Evolutionary conservation across 1,139 yeast genomes (phyloP).

Genomic region (Yamadazyma triangularis): DNA sequence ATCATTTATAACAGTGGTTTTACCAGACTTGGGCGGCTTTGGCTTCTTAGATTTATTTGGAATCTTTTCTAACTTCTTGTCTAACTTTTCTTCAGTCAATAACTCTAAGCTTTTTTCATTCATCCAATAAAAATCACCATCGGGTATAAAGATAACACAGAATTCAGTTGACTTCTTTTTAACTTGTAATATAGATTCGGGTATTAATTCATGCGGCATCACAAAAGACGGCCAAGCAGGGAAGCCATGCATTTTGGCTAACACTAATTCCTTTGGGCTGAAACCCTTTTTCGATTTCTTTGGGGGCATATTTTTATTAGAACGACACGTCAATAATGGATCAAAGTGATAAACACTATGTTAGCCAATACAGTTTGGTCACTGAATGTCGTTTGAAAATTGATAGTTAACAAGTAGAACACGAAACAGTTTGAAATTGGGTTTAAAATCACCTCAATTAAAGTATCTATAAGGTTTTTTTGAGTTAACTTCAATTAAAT

Average conservation of each 20-base stretch:
- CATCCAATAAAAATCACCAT: slow-evolving; percentile 47
- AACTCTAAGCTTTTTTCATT: slow-evolving; percentile 34
- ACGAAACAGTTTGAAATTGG: too few species aligned
- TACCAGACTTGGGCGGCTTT: slow-evolving; percentile 21
- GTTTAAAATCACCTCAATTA: too few species aligned
- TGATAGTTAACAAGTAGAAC: too few species aligned
- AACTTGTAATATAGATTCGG: slow-evolving; percentile 32
- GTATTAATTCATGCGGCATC: slow-evolving; percentile 38
- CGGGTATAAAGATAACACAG: slow-evolving; percentile 47
- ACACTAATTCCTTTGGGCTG: slow-evolving; percentile 34
- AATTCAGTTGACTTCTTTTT: slow-evolving; percentile 36
- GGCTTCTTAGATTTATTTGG: slow-evolving; percentile 17
- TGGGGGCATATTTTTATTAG: too few species aligned
- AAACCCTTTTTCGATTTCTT: slow-evolving; percentile 17
- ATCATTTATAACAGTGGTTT: slow-evolving; percentile 31
- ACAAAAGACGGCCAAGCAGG: slow-evolving; percentile 50
- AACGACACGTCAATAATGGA: too few species aligned
- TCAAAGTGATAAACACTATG: too few species aligned
- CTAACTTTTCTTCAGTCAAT: slow-evolving; percentile 26
- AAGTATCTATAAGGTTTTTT: too few species aligned
- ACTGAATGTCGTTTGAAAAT: too few species aligned
- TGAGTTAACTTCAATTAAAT: too few species aligned
- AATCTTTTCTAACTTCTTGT: slow-evolving; percentile 26
- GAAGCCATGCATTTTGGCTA: slow-evolving; percentile 46
- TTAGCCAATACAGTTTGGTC: too few species aligned